Percentiles rank a stretch among this genome's conserved stretches.
phyloP scores from a whole-genome alignment of 805 yeast species.

The Kodamaea kakaduensis region DNA sequence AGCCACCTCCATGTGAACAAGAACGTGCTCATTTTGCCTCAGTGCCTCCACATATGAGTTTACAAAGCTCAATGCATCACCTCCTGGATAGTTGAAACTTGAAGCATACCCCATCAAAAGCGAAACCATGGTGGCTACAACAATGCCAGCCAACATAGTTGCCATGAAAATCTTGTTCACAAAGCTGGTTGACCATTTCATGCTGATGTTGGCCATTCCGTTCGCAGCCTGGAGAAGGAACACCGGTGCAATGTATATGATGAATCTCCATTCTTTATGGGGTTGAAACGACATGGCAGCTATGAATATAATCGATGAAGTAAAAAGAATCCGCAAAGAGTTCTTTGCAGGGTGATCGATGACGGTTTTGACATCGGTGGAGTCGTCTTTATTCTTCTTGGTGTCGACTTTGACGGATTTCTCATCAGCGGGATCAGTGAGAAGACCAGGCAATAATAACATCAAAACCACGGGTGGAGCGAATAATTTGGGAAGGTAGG shows the following conservation, averaged over 20 bases:
- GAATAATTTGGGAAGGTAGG: constrained; percentile 38
- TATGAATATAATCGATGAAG: constrained; percentile 55
- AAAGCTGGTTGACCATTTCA: constrained; percentile 16
- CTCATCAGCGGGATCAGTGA: constrained; percentile 44
- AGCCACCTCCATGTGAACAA: constrained; percentile 72
- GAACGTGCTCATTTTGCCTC: constrained; percentile 19
- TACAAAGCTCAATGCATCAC: constrained; percentile 57
- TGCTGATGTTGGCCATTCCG: constrained; percentile 42
- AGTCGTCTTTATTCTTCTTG: neutral
- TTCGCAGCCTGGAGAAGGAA: constrained; percentile 61
- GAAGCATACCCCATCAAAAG: constrained; percentile 58
- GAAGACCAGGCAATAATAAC: constrained; percentile 30
- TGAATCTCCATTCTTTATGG: constrained; percentile 93
- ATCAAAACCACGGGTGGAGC: constrained; percentile 44
- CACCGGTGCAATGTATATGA: constrained; percentile 70
- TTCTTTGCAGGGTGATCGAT: constrained; percentile 27
- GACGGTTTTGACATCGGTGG: no score
- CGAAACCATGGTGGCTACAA: constrained; percentile 37
- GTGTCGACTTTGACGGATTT: constrained; percentile 11
- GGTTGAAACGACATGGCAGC: constrained; percentile 71
- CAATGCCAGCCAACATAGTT: constrained; percentile 21
- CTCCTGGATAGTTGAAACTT: constrained; percentile 85
- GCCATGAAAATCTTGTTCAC: constrained; percentile 26
- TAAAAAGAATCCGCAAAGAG: constrained; percentile 38
- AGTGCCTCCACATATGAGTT: constrained; percentile 39